Evolutionary conservation across 2,329 filamentous ascomycete species (phyloP), one percentile per base, ranked within the genome.

Genomic region (Claviceps pazoutovae): DNA sequence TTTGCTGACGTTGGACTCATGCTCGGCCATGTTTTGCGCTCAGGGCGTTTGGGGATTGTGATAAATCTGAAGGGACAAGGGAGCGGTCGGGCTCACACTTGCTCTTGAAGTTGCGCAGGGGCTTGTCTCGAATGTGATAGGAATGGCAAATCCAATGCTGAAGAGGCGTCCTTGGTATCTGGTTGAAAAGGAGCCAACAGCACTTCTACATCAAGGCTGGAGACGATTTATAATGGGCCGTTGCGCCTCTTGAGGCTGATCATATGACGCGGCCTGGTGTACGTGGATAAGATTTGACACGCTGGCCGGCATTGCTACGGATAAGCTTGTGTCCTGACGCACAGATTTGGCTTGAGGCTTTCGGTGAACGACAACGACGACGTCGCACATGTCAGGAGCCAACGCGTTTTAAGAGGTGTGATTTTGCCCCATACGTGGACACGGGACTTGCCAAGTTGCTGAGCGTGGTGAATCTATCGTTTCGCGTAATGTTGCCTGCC

Each of bases 371-470:
- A 46, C 46, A 48, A 49, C 51, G 2, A 55, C 52, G 51, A 55
- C 52, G 53, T 55, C 52, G 55, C 55, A 53, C 55, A 57, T 55
- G 55, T 26, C 43, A 56, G 54, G 51, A 56, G 54, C 55, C 30
- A 26, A 53, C 45, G 48, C 45, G 41, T 17, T 23, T 46, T 23
- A 16, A 42, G 19, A 48, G 43, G 41, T 43, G 49, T 46, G 50
- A 47, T 34, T 34, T 4, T 34, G 9, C 9, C 3, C 9, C 9
- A 34, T 34, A 4, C 30, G 4, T 11, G 30, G 9, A 49, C 23
- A 46, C 19, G 36, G 42, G 23, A n/a, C 36, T 53, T 36, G 43
- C 42, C 49, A 37, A 37, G 16, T 42, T 47, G 5, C 37, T 39
- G 50, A 47, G 37, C 30, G 48, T 38, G 39, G 47, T 34, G 1